Conservation (phyloP, 768 basidiomycete species). For the Lactarius sanguifluus region DNA sequence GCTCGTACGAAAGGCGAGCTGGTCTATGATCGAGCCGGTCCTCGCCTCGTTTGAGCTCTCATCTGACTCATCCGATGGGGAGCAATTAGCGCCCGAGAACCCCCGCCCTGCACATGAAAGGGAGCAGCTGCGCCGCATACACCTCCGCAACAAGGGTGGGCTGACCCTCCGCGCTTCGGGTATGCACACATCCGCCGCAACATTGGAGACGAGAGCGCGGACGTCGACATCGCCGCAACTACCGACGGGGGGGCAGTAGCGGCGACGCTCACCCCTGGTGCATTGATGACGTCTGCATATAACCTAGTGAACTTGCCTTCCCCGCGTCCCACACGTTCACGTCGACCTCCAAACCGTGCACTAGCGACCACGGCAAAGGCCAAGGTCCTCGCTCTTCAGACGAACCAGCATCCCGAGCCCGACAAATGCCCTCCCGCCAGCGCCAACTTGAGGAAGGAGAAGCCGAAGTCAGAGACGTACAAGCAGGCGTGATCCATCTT, state of each 20-base stretch:
- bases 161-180: slow-evolving; percentile 36
- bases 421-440: slow-evolving; percentile 4
- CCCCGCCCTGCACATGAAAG: slow-evolving; percentile 23
- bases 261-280: neutral
- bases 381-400: slow-evolving; percentile 8
- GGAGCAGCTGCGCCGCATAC: slow-evolving; percentile 42
- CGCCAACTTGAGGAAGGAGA: slow-evolving; percentile 26
- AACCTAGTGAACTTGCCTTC: neutral
- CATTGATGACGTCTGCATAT: slow-evolving; percentile 5
- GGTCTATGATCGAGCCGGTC: slow-evolving; percentile 50
- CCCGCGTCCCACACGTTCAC: slow-evolving; percentile 12
- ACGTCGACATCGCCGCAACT: slow-evolving; percentile 53
- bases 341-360: slow-evolving; percentile 1
- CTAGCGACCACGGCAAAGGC: slow-evolving; percentile 18
- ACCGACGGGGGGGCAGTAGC: slow-evolving; percentile 15
- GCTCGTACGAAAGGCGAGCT: slow-evolving; percentile 54
- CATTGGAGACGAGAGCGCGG: slow-evolving; percentile 57
- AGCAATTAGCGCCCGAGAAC: slow-evolving; percentile 22
- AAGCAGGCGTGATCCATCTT: slow-evolving; percentile 76
- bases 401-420: slow-evolving; percentile 6
- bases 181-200: slow-evolving; percentile 59
- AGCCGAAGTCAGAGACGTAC: slow-evolving; percentile 70
- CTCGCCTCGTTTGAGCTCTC: slow-evolving; percentile 36
- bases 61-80: slow-evolving; percentile 40
- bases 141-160: slow-evolving; percentile 44